Evolutionary conservation across 192 early-diverging fungal species (phyloP).

Genomic region (Gaertneriomyces semiglobifer): DNA sequence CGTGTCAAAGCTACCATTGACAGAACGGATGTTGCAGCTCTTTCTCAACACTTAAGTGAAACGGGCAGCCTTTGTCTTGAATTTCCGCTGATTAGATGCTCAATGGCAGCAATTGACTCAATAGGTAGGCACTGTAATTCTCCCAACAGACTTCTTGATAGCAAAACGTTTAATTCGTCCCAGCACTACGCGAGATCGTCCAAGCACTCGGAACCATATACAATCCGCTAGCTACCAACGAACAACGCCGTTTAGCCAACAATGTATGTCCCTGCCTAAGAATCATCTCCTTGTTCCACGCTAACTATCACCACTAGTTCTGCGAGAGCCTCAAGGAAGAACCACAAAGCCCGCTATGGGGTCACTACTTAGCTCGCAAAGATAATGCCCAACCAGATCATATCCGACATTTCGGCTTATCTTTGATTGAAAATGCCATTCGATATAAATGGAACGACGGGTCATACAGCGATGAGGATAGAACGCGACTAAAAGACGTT

Average conservation of each 20-base stretch:
- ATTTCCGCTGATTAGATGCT: too few species aligned
- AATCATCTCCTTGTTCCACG: not conserved
- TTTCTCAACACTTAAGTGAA: too few species aligned
- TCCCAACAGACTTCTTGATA: too few species aligned
- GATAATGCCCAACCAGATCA: slow-evolving; percentile 45
- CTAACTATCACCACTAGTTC: slow-evolving; percentile 31
- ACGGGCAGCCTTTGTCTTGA: too few species aligned
- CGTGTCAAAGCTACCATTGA: too few species aligned
- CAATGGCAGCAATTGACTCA: too few species aligned
- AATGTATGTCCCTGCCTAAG: slow-evolving; percentile 29
- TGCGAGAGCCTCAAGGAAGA: slow-evolving; percentile 50
- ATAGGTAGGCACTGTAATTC: too few species aligned
- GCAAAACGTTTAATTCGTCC: too few species aligned
- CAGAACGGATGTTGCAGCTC: too few species aligned
- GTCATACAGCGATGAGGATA: slow-evolving; percentile 30
- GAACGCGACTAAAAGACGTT: slow-evolving; percentile 33
- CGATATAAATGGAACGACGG: slow-evolving; percentile 55
- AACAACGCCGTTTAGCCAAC: slow-evolving; percentile 42
- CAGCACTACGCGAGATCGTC: slow-evolving; percentile 28
- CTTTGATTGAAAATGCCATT: slow-evolving; percentile 53
- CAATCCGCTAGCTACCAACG: slow-evolving; percentile 37
- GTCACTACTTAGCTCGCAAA: slow-evolving; percentile 52
- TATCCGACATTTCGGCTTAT: slow-evolving; percentile 59
- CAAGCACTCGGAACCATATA: slow-evolving; percentile 48
- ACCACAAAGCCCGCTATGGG: slow-evolving; percentile 47